These are phyloP conservation scores for Saccharomyces kudriavzevii DNA, from an alignment of 805 yeast species.

Conservation along the genomic window DNA sequence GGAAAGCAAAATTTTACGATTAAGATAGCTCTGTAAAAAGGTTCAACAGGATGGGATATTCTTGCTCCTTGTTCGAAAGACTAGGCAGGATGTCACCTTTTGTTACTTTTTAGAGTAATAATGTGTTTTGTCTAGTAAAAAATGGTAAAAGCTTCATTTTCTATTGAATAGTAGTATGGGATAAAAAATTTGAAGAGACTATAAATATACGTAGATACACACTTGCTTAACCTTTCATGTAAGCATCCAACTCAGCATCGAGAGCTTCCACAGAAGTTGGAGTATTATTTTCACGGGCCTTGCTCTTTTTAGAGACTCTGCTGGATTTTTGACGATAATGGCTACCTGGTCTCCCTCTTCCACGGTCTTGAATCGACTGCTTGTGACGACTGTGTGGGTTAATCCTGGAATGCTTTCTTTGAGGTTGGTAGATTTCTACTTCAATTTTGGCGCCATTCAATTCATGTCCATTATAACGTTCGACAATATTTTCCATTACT, in stretches of 20 bases:
- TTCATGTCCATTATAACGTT: slow-evolving; percentile 19
- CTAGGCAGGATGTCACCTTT: too few relatives aligned
- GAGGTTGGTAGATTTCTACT: slow-evolving; percentile 18
- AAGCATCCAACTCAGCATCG: slow-evolving; percentile 28
- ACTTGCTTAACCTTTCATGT: slow-evolving; percentile 18
- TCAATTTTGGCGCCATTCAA: slow-evolving; percentile 13
- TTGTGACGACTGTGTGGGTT: background rate
- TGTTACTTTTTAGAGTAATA: background rate
- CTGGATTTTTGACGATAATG: background rate
- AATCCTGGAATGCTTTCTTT: slow-evolving; percentile 5
- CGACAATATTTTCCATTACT: slow-evolving; percentile 17
- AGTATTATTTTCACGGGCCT: background rate
- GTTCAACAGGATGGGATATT: background rate
- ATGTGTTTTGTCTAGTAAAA: background rate
- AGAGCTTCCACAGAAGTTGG: slow-evolving; percentile 18
- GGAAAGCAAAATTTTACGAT: background rate
- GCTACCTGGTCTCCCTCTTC: background rate
- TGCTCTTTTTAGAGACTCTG: background rate
- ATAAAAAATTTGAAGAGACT: background rate
- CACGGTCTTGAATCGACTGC: background rate
- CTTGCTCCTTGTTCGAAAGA: background rate
- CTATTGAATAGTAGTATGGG: background rate
- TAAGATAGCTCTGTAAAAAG: background rate
- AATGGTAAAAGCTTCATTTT: background rate
- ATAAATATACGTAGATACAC: background rate